Conservation (phyloP, 208 protist species). For the Lotmaria passim region DNA sequence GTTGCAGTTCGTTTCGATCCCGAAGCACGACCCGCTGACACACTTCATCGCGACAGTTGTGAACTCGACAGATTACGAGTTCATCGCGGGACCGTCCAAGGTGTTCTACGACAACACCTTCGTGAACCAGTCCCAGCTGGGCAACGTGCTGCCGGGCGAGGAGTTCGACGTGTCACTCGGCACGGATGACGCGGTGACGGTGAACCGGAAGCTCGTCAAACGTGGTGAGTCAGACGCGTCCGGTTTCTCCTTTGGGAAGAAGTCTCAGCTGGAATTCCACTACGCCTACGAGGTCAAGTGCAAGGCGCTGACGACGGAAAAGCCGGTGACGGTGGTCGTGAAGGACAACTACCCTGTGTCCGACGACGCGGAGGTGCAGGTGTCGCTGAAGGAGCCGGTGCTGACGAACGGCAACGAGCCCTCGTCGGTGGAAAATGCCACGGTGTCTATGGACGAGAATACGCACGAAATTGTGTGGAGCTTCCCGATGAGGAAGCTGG, state of each 20-base stretch:
- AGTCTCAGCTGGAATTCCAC: conserved; percentile 32
- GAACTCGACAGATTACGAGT: conserved; percentile 53
- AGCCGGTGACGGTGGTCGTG: conserved; percentile 47
- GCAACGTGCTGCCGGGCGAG: conserved; percentile 42
- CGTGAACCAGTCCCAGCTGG: conserved; percentile 47
- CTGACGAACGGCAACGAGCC: conserved; percentile 1
- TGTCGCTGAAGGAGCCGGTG: conserved; percentile 36
- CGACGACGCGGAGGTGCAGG: conserved; percentile 39
- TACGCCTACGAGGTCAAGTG: conserved; percentile 34
- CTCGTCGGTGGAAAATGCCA: conserved; percentile 7
- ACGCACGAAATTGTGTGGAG: conserved; percentile 48
- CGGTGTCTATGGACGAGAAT: conserved; percentile 43
- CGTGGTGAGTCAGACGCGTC: conserved; percentile 32
- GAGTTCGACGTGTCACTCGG: conserved; percentile 60
- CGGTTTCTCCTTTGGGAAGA: conserved; percentile 25
- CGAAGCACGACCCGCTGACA: conserved; percentile 37
- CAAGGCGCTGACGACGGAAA: conserved; percentile 15
- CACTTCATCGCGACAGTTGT: conserved; percentile 47
- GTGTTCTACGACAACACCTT: conserved; percentile 59
- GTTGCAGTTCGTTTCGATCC: conserved; percentile 44
- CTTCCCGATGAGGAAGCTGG: conserved; percentile 35
- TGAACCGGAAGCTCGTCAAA: conserved; percentile 35
- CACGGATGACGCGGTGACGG: conserved; percentile 44
- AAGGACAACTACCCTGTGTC: conserved; percentile 60
- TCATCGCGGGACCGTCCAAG: conserved; percentile 54